These are phyloP conservation scores for Hericium coralloides DNA, from an alignment of 768 basidiomycete genomes.

Conservation along the genomic window DNA sequence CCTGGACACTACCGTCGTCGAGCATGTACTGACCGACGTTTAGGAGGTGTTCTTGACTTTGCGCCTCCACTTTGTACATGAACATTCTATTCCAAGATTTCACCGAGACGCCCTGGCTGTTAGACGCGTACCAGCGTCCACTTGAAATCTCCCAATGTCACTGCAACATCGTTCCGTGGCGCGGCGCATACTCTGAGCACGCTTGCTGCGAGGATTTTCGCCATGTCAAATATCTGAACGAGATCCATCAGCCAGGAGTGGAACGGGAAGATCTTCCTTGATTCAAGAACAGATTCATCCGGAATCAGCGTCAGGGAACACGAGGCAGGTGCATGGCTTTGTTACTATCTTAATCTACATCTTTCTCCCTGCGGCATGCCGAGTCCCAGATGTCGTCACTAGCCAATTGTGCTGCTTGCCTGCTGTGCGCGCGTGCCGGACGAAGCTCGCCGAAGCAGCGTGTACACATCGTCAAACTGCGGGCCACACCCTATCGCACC, in stretches of 20 bases:
- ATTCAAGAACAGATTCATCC: neutral
- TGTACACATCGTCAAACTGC: neutral
- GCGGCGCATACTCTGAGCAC: neutral
- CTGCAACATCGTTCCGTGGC: no score
- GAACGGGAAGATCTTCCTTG: no score
- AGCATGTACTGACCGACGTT: no score
- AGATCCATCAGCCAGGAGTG: no score
- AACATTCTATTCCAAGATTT: no score
- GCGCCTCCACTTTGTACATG: no score
- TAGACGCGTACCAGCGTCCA: no score
- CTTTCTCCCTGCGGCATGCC: neutral
- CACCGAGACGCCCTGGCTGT: no score
- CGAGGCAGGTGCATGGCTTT: neutral
- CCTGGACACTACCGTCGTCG: neutral
- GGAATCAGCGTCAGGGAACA: neutral
- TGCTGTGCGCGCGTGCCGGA: neutral
- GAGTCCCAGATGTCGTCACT: neutral
- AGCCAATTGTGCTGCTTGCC: neutral
- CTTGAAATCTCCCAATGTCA: no score
- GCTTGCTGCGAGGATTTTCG: no score
- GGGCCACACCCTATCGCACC: neutral
- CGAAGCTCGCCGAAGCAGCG: neutral
- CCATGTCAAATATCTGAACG: no score
- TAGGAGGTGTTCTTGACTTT: no score
- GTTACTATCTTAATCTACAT: neutral